Evolutionary conservation across 2,329 filamentous ascomycete genomes (phyloP), one percentile per base, ranked within the genome.

Genomic region (Rutstroemia sydowiana): DNA sequence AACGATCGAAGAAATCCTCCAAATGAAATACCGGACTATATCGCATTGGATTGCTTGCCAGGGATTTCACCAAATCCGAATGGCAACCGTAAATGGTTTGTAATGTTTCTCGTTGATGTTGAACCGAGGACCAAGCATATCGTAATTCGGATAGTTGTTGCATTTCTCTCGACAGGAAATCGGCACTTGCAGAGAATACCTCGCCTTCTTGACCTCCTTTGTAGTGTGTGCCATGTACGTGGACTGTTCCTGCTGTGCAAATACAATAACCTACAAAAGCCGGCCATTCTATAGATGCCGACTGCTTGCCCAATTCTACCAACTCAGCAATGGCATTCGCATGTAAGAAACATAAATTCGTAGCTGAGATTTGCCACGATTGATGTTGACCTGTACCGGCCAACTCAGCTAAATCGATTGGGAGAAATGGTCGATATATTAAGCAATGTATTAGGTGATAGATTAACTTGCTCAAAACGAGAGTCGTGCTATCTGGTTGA

Each of bases 341-440:
- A 59, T 95, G 89, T 16, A 91, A 72, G 65, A 84, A 93, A 68
- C 89, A 95, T 65, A 92, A 77, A 62, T 93, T 92, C 0, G 88
- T 95, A 0, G 89, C 88, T 65, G 95, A 88, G 44, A 95, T 92
- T 65, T 95, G 89, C 89, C 89, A 95, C 26, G 87, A 91, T 65
- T 95, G 88, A 59, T 95, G 87, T 62, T 95, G 88, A 1, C 87
- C 87, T 0, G 80, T 85, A 13, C 87, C 86, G 11, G 87, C 81
- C 6, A 95, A 77, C 66, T 95, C 89, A 21, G 85, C 80, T 3
- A 95, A 74, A 66, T 95, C 87, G 56, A 95, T 86, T 0, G 89
- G 89, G 5, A 95, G 73, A 67, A 95, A 95, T 0, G 88, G 88
- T 14, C 89, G 81, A 64, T 95, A 95, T 40, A 95, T 84, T 45